Evolutionary conservation across 1,284 basidiomycete genomes (phyloP), one percentile per base, ranked within the genome.

Genomic region (Trichosporon coremiiforme): DNA sequence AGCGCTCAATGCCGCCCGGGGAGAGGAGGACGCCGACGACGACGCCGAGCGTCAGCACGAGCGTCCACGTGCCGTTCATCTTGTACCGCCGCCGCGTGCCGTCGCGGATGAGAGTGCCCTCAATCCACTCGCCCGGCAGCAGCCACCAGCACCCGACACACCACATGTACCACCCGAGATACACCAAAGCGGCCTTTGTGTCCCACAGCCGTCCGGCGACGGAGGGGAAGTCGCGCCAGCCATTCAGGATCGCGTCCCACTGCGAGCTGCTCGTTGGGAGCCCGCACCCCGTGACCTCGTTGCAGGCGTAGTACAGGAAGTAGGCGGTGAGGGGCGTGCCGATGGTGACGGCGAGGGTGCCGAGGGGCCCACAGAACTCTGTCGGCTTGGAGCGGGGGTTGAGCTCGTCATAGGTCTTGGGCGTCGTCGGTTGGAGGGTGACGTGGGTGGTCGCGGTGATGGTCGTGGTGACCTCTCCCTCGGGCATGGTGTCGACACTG

Each of bases 41-140:
- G 69, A 94, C 78, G 67, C 91, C 92, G 70, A 95, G 80, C 1
- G 92, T 87, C 45, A 94, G 87, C 53, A 98, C 85, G 76, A 93
- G 88, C 0, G 95, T 98, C 0, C 92, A 87, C 80, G 98, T 92
- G 95, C 95, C 95, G 85, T 99, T 99, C 77, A 98, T 94, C 84
- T 94, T 98, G 87, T 99, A 99, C 72, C 86, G 85, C 80, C 91
- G 90, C 75, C 87, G 90, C 68, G 85, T 86, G 0, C 96, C 96
- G 53, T 90, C 90, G 57, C 97, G 87, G 75, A 98, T 84, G 22
- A 87, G 85, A 8, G 87, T 89, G 13, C 97, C 97, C 71, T 93
- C 86, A 12, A 97, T 87, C 87, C 88, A 88, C 74, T 94, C 91
- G 7, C 94, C 95, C 0, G 97, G 97, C 7, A 99, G 85, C 41